phyloP scores from a whole-genome alignment of 2,329 filamentous ascomycete species.

The Graphilbum ipis-grandicollis region DNA sequence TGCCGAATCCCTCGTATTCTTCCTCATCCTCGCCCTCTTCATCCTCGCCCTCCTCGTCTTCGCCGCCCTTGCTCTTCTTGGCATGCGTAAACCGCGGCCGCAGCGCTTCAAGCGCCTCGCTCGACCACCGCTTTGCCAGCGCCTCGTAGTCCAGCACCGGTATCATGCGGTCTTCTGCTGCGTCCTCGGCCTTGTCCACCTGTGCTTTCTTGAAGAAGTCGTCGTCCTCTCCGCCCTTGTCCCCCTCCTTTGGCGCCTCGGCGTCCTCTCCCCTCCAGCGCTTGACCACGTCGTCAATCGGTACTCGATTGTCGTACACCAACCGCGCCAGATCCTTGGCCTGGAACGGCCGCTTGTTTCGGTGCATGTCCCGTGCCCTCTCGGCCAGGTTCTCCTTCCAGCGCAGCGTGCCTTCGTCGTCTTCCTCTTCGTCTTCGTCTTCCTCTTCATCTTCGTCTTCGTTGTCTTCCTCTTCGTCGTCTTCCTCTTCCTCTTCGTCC shows the following conservation, averaged over 20 bases:
- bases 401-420: slow-evolving; percentile 47
- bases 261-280: slow-evolving; percentile 53
- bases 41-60: slow-evolving; percentile 53
- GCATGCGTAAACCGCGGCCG: slow-evolving; percentile 54
- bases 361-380: slow-evolving; percentile 55
- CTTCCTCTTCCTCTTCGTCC: slow-evolving; percentile 30
- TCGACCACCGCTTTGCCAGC: slow-evolving; percentile 71
- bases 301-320: slow-evolving; percentile 73
- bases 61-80: slow-evolving; percentile 27
- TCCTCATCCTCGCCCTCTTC: slow-evolving; percentile 35
- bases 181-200: slow-evolving; percentile 48
- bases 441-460: slow-evolving; percentile 25
- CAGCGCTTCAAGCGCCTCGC: slow-evolving; percentile 59
- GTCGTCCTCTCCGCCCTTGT: slow-evolving; percentile 25
- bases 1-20: slow-evolving; percentile 25
- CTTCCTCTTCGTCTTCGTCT: slow-evolving; percentile 36
- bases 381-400: slow-evolving; percentile 84
- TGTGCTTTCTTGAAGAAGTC: slow-evolving; percentile 50
- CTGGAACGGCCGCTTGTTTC: slow-evolving; percentile 53
- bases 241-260: slow-evolving; percentile 20
- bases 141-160: slow-evolving; percentile 66
- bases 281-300: slow-evolving; percentile 56
- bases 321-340: slow-evolving; percentile 69
- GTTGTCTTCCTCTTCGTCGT: slow-evolving; percentile 26
- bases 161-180: slow-evolving; percentile 61